These are phyloP conservation scores for Aspergillus fischeri DNA, from an alignment of 2,329 filamentous ascomycete genomes.

Conservation along the genomic window DNA sequence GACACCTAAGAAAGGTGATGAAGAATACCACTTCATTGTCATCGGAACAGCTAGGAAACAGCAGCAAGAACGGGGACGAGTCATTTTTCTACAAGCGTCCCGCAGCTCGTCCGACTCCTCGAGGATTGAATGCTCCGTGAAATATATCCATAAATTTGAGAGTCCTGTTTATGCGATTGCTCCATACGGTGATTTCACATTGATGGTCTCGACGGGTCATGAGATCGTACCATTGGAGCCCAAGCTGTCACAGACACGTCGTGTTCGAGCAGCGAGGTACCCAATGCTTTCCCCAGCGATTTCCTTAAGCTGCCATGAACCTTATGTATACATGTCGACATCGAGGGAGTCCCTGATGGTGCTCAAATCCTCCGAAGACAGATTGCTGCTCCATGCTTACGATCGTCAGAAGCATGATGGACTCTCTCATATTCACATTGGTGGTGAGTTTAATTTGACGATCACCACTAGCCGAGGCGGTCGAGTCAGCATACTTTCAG, in stretches of 20 bases:
- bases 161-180: constrained; percentile 53
- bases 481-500: constrained; percentile 41
- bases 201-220: constrained; percentile 45
- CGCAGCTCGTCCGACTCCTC: constrained; percentile 22
- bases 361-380: constrained; percentile 38
- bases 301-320: constrained; percentile 45
- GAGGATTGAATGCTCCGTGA: constrained; percentile 31
- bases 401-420: constrained; percentile 31
- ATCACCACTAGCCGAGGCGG: constrained; percentile 51
- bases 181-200: constrained; percentile 41
- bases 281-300: constrained; percentile 48
- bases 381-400: constrained; percentile 31
- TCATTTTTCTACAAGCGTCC: constrained; percentile 37
- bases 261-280: constrained; percentile 36
- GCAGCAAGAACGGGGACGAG: constrained; percentile 29
- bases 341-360: constrained; percentile 50
- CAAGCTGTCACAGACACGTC: constrained; percentile 39
- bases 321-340: constrained; percentile 53
- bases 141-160: constrained; percentile 34
- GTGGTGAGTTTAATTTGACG: constrained; percentile 42
- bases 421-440: constrained; percentile 36
- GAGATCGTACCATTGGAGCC: constrained; percentile 42
- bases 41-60: constrained; percentile 35
- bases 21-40: constrained; percentile 39
- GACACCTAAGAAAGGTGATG: constrained; percentile 31